These are phyloP conservation scores for Monosporascus cannonballus DNA, from an alignment of 2,329 filamentous ascomycete species.

Conservation along the genomic window DNA sequence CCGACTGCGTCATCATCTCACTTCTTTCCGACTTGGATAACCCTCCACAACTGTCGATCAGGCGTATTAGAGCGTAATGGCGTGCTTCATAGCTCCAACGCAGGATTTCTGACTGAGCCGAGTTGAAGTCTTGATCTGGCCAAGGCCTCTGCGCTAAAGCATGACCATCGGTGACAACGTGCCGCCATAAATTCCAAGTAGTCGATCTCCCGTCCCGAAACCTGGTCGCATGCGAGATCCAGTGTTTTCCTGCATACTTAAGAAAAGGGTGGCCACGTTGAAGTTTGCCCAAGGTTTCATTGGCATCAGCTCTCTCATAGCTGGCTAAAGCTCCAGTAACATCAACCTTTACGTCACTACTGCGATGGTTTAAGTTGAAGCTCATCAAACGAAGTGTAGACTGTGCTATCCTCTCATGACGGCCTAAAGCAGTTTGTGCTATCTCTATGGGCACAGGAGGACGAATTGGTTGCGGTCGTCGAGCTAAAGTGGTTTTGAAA, in stretches of 20 bases:
- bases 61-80: not conserved
- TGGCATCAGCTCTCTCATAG: too few species aligned
- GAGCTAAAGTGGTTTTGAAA: constrained; percentile 30
- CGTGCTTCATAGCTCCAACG: not conserved
- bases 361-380: not conserved
- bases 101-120: not conserved
- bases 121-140: not conserved
- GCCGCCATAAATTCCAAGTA: constrained; percentile 4
- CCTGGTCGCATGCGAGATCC: constrained; percentile 7
- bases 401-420: not conserved
- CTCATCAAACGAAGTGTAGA: not conserved
- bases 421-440: not conserved
- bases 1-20: too few species aligned
- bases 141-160: not conserved
- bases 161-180: not conserved
- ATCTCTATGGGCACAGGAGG: constrained; percentile 1
- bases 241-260: constrained; percentile 8
- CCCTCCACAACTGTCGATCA: too few species aligned
- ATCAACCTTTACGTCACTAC: not conserved
- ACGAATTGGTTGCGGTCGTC: constrained; percentile 15
- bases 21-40: too few species aligned
- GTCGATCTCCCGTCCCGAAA: constrained; percentile 5
- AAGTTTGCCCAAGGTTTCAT: too few species aligned
- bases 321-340: not conserved
- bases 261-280: constrained; percentile 1